Evolutionary conservation across 148 eudicot species (phyloP), one percentile per base, ranked within the genome.

Genomic region (Limonium bicolor): DNA sequence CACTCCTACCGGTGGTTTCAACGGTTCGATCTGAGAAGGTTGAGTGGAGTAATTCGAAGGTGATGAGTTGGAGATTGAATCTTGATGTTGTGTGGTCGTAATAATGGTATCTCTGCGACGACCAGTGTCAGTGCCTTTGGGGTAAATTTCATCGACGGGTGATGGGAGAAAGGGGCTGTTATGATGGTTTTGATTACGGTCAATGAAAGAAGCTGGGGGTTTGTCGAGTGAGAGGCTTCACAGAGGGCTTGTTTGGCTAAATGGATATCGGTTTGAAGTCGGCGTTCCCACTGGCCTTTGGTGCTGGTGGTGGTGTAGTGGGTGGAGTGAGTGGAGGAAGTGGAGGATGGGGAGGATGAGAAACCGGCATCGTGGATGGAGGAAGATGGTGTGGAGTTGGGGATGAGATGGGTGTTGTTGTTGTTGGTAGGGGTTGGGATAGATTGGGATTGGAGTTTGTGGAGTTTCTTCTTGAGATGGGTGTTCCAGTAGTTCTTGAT

Each of bases 401-500:
- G 48, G 16, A 5, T 26, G 12, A 13, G 29, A 0, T 12, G 19
- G 18, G 74, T 78, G n/a, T n/a, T n/a, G n/a, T n/a, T n/a, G n/a
- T n/a, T n/a, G n/a, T n/a, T n/a, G n/a, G 51, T 48, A 18, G 50
- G 48, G 30, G 45, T 64, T 50, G 56, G 48, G 16, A 5, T 26
- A 5, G 14, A 28, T 0, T 12, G 19, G 18, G 74, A 78, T 39
- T 65, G 64, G 3, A 27, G 53, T 41, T 66, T 76, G 25, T 41
- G 61, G 3, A 82, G 60, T 63, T 78, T 82, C 69, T 73, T 86
- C 66, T 81, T 86, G 27, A 86, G 55, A 56, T 86, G 93, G 39
- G 93, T 86, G 56, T 86, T 86, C 96, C 96, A 86, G 56, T 78
- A 81, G 53, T 86, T 86, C 51, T 86, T 86, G 41, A 86, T 86